Evolutionary conservation across 352 stramenopile genomes (phyloP).

Genomic region (Pelagophyceae sp.): DNA sequence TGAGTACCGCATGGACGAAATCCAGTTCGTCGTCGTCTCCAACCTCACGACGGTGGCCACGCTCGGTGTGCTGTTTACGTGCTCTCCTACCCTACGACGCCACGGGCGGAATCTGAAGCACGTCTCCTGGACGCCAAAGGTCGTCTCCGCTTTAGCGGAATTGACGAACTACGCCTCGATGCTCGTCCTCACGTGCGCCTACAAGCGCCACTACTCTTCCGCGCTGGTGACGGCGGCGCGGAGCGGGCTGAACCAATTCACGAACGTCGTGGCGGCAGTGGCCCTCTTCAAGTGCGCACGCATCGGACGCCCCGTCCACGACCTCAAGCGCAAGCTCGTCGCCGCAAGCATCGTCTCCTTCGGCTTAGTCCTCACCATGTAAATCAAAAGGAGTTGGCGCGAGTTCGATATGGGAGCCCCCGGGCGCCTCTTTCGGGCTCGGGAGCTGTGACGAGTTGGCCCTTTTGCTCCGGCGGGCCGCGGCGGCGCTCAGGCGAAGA

Average conservation of each 20-base stretch:
- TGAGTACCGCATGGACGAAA: neutral
- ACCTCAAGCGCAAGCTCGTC: neutral
- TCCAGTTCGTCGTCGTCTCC: constrained; percentile 6
- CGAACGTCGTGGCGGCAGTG: neutral
- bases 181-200: neutral
- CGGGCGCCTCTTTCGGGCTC: too few relatives aligned
- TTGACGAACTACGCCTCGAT: neutral
- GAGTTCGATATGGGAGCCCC: too few relatives aligned
- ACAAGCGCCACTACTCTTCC: constrained; percentile 5
- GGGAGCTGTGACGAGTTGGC: too few relatives aligned
- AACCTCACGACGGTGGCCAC: neutral
- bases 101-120: neutral
- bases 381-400: too few relatives aligned
- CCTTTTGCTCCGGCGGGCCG: too few relatives aligned
- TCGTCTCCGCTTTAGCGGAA: neutral
- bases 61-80: neutral
- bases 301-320: neutral
- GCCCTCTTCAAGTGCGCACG: neutral
- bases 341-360: neutral
- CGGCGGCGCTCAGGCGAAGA: too few relatives aligned
- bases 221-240: neutral
- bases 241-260: constrained; percentile 1
- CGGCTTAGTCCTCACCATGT: neutral
- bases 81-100: neutral
- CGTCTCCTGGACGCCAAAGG: neutral